Base-by-base conservation (phyloP, 331 rosid species). In the Saraca asoca region DNA sequence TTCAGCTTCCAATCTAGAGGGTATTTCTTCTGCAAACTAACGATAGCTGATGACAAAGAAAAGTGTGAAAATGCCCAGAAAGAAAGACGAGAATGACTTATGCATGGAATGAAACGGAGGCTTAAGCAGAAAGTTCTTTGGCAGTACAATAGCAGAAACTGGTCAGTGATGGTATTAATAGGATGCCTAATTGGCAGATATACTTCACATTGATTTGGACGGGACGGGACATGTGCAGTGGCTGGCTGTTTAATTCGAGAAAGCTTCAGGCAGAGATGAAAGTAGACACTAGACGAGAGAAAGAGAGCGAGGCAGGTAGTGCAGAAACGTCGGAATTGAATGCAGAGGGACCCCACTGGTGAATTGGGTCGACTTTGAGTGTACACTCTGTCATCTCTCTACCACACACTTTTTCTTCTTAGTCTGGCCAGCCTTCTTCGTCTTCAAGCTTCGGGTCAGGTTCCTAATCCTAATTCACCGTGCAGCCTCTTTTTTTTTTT, bases 311-410 rank as follows among this genome's bases (percentile, higher is more conserved):
- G 33, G 43, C 7, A 46, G 51, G 2, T 56, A 41, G 15, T 58
- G 62, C 53, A 43, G 63, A 48, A 68, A 66, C 34, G 9, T 34
- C 9, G 53, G 64, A 74, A 61, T 55, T 72, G 6, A 78, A 67
- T 62, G 63, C 49, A 6, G 74, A 8, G 29, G 73, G 64, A 29
- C 71, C 73, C 81, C 1, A 24, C 31, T 24, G 31, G 31, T 1
- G 31, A 24, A 24, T 1, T 24, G 1, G 31, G 31, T 24, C 31
- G 31, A n/a, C n/a, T n/a, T n/a, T n/a, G n/a, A n/a, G n/a, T n/a
- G n/a, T n/a, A n/a, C n/a, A n/a, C n/a, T n/a, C n/a, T n/a, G n/a
- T n/a, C n/a, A n/a, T n/a, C n/a, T n/a, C n/a, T n/a, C n/a, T n/a
- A n/a, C n/a, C n/a, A n/a, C n/a, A n/a, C n/a, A n/a, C n/a, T n/a